These are phyloP conservation scores for Agaricales sp. DNA, from an alignment of 1,284 basidiomycete genomes.

Conservation along the genomic window DNA sequence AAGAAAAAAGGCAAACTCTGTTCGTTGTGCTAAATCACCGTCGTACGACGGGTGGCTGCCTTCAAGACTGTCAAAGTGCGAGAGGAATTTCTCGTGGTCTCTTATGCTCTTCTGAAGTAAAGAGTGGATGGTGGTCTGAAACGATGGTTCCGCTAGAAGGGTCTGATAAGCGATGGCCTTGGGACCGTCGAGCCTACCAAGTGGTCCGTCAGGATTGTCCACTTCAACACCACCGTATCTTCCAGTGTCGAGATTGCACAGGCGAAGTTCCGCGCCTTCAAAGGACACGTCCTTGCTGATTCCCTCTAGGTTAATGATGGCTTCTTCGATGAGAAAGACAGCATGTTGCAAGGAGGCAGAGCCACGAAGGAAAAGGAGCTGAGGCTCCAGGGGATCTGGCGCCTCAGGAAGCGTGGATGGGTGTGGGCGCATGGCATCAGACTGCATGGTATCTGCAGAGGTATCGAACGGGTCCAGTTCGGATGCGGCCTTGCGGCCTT, in stretches of 20 bases:
- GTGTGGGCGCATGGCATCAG: conserved; percentile 43
- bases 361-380: conserved; percentile 71
- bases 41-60: conserved; percentile 22
- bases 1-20: conserved; percentile 56
- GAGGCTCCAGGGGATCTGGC: conserved; percentile 74
- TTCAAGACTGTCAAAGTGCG: conserved; percentile 69
- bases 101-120: conserved; percentile 63
- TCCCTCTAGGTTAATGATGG: conserved; percentile 57
- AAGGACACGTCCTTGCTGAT: conserved; percentile 42
- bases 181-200: conserved; percentile 44
- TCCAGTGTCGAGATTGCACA: conserved; percentile 61
- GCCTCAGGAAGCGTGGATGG: conserved; percentile 60
- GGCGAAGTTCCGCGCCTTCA: conserved; percentile 61
- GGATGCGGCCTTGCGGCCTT: conserved; percentile 24
- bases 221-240: conserved; percentile 70
- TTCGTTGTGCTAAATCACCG: conserved; percentile 40
- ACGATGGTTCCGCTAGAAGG: conserved; percentile 36
- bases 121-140: conserved; percentile 46
- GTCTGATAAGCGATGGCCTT: conserved; percentile 56
- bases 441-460: conserved; percentile 35
- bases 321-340: conserved; percentile 58
- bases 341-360: conserved; percentile 72
- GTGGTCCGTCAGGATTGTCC: conserved; percentile 62
- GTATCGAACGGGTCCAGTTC: conserved; percentile 25
- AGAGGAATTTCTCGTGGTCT: conserved; percentile 71